Evolutionary conservation across 805 yeast genomes (phyloP), one percentile per base, ranked within the genome.

Genomic region (Candida adriatica): DNA sequence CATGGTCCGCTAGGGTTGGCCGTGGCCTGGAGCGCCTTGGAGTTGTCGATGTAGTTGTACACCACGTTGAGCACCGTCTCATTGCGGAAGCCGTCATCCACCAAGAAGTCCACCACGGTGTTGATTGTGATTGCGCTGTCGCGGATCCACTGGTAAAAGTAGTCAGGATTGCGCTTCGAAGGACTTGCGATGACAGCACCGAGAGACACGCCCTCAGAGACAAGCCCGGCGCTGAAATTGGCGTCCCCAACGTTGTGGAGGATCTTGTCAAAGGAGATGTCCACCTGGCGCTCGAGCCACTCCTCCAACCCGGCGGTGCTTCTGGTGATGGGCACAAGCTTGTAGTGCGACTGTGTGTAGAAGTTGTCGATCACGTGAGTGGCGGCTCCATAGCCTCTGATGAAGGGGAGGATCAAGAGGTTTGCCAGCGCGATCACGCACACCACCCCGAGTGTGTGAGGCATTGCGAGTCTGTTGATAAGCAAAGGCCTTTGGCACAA

Each of bases 151-250:
- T 83, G 94, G 49, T 70, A 90, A 48, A 74, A 87, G 56, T 90
- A 90, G 56, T 90, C 70, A 1, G 97, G 97, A 16, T 64, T 42
- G 0, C 31, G 6, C 31, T 55, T 70, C 1, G 95, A 85, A 6
- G 95, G 94, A 6, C 92, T 76, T 1, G 97, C 97, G 42, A 88
- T 67, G 5, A 86, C 80, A 3, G 74, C 83, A 18, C 96, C 96
- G 6, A 55, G 46, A 0, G 72, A 61, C 2, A 78, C 75, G 18
- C 59, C 60, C 7, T 56, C 56, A 33, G 37, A 9, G 42, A 49
- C 29, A 18, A 53, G 35, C 23, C 46, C 48, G 18, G 47, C 49
- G 22, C 44, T 47, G 42, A 51, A 41, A 13, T 45, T 41, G 14
- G 46, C 34, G 21, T 72, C 75, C 8, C 72, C 76, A 25, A 74